Base-by-base conservation (phyloP, 306 rosid species). In the Ormosia semicastrata region DNA sequence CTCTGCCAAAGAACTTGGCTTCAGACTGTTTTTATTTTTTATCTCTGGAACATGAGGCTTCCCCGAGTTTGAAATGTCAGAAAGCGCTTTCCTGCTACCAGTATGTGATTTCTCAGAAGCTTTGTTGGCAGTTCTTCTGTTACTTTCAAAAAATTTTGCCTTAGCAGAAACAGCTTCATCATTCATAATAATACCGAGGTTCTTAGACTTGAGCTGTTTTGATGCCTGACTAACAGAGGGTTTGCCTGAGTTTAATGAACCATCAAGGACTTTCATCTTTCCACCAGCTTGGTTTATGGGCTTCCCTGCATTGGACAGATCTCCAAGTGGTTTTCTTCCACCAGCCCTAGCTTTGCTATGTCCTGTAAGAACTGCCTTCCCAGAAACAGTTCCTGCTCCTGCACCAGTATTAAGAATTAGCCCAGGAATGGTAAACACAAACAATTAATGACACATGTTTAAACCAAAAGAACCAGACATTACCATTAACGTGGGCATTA, bases 241-340 rank as follows among this genome's bases (percentile, higher is more conserved):
- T 73, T 87, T 87, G 64, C 71, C 80, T 0, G 72, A 65, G 49
- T 85, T 85, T 0, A 87, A 85, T 50, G 81, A 68, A 74, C 83
- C 87, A 75, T 87, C 83, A 18, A 79, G 86, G 7, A 88, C 81
- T 73, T 90, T 90, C 87, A 86, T 90, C 87, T 88, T 90, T 73
- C 88, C 94, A 75, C 34, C 85, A 15, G 71, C 79, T 72, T 47
- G 72, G 59, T 79, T 79, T 17, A 63, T 7, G 18, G 79, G 84
- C 78, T 87, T 87, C 57, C 70, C 86, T 17, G 88, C 69, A 33
- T 92, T 88, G 6, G 94, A 90, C 40, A 92, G 57, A 82, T 92
- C 94, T 60, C 97, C 88, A 9, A 90, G 91, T 12, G 97, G 92
- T 76, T 92, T 90, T 83, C 92, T 90, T 64, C 89, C 92, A 52